Base-by-base conservation (phyloP, 108 stramenopile genomes). In the Aurantiochytrium sp. region DNA sequence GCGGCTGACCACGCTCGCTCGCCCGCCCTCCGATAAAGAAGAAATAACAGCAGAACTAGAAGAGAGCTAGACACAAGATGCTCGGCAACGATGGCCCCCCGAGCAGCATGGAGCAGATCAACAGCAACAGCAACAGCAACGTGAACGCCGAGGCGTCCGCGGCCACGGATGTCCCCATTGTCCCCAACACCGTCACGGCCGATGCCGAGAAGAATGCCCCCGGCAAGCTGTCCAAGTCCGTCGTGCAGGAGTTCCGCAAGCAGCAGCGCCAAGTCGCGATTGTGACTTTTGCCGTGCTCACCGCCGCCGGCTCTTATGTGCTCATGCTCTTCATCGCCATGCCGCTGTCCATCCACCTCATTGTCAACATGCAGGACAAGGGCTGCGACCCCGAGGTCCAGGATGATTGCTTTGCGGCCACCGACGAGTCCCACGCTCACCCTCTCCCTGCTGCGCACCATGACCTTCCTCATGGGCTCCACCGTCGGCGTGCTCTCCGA, bases 321-420 rank as follows among this genome's bases (percentile, higher is more conserved):
- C 41, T 81, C 37, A 81, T 81, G 69, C 42, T 81, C 41, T 81
- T 81, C 69, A 45, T 81, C 69, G 69, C 69, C 27, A 81, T 81
- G 69, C 69, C 69, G 4, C 42, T 45, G 6, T 81, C 69, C 24
- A 45, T 81, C 24, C 69, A 81, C 22, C 37, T 45, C n/a, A 81
- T 81, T 37, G 42, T 81, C 42, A 81, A 81, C 69, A n/a, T 45
- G 41, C 10, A 59, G 21, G 42, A 45, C 24, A 81, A 81, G n/a
- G 69, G 69, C 8, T 81, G 69, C 69, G 69, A 81, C 42, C 55
- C 55, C 17, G 55, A 59, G 32, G 55, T 59, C 55, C 42, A 45
- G 42, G 69, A 81, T 81, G 69, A 81, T 81, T 81, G 69, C 69
- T 81, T 81, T 22, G 69, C 69, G 6, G 41, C 69, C 21, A 81